Percentiles rank a stretch among this genome's conserved stretches.
Evolutionary conservation across 371 early-diverging fungal genomes (phyloP).

Genomic region (Mucor lusitanicus): DNA sequence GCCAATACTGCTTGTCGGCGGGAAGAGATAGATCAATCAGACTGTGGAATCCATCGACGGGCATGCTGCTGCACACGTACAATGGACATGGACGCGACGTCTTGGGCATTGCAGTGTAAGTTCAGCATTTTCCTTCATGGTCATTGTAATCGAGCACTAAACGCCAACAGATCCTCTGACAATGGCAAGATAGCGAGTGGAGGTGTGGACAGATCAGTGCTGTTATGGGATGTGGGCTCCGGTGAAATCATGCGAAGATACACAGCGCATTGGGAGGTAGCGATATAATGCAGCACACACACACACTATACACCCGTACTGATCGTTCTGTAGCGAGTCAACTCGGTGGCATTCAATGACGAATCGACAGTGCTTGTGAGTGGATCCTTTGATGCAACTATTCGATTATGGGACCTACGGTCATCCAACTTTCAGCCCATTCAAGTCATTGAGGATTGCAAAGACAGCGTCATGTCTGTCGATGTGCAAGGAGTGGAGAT

Average conservation of each 20-base stretch:
- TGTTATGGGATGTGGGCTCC: conserved; percentile 86
- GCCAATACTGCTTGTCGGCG: conserved; percentile 79
- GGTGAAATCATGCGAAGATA: conserved; percentile 74
- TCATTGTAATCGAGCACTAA: background rate
- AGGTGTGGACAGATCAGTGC: conserved; percentile 80
- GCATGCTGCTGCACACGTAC: conserved; percentile 74
- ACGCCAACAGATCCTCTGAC: conserved; percentile 57
- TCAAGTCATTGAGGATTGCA: conserved; percentile 85
- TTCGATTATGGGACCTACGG: conserved; percentile 88
- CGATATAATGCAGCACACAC: background rate
- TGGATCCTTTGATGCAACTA: conserved; percentile 89
- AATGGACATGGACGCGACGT: conserved; percentile 90
- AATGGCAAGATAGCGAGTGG: conserved; percentile 83
- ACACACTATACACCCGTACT: background rate
- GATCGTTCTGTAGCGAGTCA: conserved; percentile 63
- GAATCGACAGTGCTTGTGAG: conserved; percentile 82
- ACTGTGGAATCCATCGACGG: conserved; percentile 80
- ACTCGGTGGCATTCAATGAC: conserved; percentile 79
- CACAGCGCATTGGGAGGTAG: conserved; percentile 81
- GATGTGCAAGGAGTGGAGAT: conserved; percentile 72
- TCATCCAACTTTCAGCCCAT: conserved; percentile 73
- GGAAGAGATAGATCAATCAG: conserved; percentile 79
- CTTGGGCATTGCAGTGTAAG: conserved; percentile 74
- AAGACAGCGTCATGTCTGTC: conserved; percentile 86
- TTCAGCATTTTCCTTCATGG: background rate